Conservation (phyloP, 495 filamentous ascomycete genomes). For the Sporormia fimetaria region DNA sequence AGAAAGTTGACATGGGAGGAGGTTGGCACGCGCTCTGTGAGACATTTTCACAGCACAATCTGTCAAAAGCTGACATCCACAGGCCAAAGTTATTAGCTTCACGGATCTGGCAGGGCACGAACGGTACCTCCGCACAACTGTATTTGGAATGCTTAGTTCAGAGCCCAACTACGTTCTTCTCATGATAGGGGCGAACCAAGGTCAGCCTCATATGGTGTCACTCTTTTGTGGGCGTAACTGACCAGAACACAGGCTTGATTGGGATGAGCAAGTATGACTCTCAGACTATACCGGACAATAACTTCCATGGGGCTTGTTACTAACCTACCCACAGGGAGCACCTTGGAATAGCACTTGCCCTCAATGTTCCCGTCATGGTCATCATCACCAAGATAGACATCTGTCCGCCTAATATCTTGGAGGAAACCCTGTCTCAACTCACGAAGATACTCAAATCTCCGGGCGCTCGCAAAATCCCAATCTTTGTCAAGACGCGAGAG, state of each 20-base stretch:
- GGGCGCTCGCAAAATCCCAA: conserved; percentile 91
- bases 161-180: conserved; percentile 95
- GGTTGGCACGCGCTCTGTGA: conserved; percentile 79
- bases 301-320: too few relatives aligned
- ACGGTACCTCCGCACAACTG: conserved; percentile 87
- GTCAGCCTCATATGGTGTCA: too few relatives aligned
- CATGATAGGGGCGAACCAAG: conserved; percentile 97
- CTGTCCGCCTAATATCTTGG: conserved; percentile 87
- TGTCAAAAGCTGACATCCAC: conserved; percentile 6
- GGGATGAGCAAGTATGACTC: conserved; percentile 70
- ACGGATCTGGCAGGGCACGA: conserved; percentile 94
- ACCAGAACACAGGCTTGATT: conserved; percentile 91
- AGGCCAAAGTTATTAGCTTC: conserved; percentile 88
- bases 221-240: too few relatives aligned
- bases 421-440: conserved; percentile 88
- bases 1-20: conserved; percentile 93
- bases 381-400: conserved; percentile 99
- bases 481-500: conserved; percentile 84
- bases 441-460: conserved; percentile 86
- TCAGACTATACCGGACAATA: too few relatives aligned
- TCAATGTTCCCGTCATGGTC: conserved; percentile 97
- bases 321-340: conserved; percentile 49
- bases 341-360: conserved; percentile 82
- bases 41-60: conserved; percentile 4
- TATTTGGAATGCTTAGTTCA: conserved; percentile 88